phyloP scores from a whole-genome alignment of 768 basidiomycete genomes.

The Agaricus blazei region DNA sequence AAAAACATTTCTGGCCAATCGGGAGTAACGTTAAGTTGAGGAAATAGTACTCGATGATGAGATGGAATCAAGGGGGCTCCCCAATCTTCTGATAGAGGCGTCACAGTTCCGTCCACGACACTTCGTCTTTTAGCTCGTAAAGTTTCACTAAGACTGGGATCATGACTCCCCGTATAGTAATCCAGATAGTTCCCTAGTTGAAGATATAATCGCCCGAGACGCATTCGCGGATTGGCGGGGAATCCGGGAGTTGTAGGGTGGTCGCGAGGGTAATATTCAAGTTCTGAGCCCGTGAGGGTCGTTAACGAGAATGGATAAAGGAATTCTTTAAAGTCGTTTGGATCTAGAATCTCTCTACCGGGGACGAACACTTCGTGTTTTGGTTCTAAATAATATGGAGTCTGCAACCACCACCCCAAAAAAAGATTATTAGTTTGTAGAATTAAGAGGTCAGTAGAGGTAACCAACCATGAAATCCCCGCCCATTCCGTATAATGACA shows the following conservation, averaged over 20 bases:
- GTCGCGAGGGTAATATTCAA: conserved; percentile 39
- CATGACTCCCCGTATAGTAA: conserved; percentile 48
- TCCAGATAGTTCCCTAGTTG: conserved; percentile 56
- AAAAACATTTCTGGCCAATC: conserved; percentile 43
- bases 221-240: conserved; percentile 60
- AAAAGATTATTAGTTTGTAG: not conserved
- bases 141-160: conserved; percentile 39
- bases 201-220: conserved; percentile 49
- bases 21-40: conserved; percentile 32
- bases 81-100: conserved; percentile 2
- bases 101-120: not conserved
- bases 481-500: conserved; percentile 63
- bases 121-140: conserved; percentile 27
- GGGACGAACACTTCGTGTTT: conserved; percentile 50
- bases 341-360: conserved; percentile 51
- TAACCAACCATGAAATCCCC: conserved; percentile 46
- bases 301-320: conserved; percentile 34
- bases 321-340: conserved; percentile 37
- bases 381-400: conserved; percentile 40
- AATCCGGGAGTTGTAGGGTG: conserved; percentile 45
- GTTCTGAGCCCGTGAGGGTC: conserved; percentile 35
- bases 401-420: conserved; percentile 19
- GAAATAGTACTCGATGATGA: conserved; percentile 33
- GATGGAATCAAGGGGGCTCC: conserved; percentile 20
- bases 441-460: not conserved